Conservation (phyloP, 106 monocot genomes). For the Dendrobium chrysotoxum region DNA sequence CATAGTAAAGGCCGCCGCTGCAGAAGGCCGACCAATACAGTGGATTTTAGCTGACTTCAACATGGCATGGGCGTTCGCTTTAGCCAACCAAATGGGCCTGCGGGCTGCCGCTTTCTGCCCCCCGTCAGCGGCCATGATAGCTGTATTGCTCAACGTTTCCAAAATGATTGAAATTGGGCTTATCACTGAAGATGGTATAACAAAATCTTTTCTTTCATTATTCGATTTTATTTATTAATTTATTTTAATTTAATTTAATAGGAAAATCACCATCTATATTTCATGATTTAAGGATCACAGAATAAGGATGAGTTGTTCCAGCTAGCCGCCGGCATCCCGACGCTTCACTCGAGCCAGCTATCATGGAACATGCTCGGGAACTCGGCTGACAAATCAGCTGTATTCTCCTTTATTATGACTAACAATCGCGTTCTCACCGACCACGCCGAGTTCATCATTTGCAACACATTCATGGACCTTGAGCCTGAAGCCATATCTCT, state of each 20-base stretch:
- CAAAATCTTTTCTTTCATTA: background rate
- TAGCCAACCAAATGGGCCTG: conserved; percentile 23
- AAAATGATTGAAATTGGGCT: conserved; percentile 8
- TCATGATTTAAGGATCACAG: background rate
- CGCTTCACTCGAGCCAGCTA: background rate
- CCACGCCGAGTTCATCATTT: conserved; percentile 16
- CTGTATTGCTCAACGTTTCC: background rate
- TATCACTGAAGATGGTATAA: conserved; percentile 2
- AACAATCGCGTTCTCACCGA: background rate
- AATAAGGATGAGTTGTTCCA: conserved; percentile 2
- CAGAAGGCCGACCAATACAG: conserved; percentile 5
- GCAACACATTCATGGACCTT: conserved; percentile 31
- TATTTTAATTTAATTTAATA: background rate
- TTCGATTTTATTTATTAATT: background rate
- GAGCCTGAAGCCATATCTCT: conserved; percentile 13
- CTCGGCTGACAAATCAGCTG: background rate
- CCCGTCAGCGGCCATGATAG: conserved; percentile 11
- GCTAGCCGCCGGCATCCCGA: background rate
- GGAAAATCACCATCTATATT: no score
- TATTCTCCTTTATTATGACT: background rate
- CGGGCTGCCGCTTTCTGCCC: conserved; percentile 18
- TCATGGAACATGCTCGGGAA: conserved; percentile 21
- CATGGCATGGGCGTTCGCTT: conserved; percentile 24
- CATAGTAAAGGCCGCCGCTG: background rate
- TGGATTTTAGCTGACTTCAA: conserved; percentile 27